Evolutionary conservation across 495 filamentous ascomycete genomes (phyloP), one percentile per base, ranked within the genome.

Genomic region (Neurospora sp.): DNA sequence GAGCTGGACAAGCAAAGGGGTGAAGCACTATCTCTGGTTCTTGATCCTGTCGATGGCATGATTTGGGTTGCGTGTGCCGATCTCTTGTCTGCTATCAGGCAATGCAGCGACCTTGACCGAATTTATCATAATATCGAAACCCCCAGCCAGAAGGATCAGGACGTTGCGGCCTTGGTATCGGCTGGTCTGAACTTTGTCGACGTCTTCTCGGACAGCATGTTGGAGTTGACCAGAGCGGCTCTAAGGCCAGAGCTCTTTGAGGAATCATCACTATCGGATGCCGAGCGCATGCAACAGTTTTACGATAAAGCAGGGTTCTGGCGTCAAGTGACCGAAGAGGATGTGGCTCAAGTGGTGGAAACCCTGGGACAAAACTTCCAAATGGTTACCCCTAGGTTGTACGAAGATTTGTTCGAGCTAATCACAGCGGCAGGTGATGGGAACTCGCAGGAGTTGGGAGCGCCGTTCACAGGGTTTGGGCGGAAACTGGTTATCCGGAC

Each of bases 1-100:
- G 94, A 98, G 78, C 86, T 99, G 31, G 92, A 99, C 77, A 94
- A 91, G 73, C 90, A 92, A 73, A 87, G 94, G 77, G 90, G 91
- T 7, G 93, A 97, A 77, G 88, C 91, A 3, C 79, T 97, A 45
- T 89, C 92, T 4, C 82, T 98, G 40, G 88, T 89, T 0, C 91
- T 90, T 74, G 96, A 98, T 76, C 77, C 85, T 1, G 84, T 89
- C 48, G 84, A 84, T 12, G 89, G 90, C 41, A 89, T 93, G 83
- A 90, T 94, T 4, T 97, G 93, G 92, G 84, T 94, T 37, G 84
- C 96, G 40, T 90, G 91, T 69, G 88, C 94, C 5, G 94, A 97
- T 77, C 88, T 90, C 35, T 86, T 95, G 72, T 90, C 92, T 27
- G 86, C 91, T 9, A 85, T 99, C 70, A 86, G 96, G 70, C 87